Base-by-base conservation (phyloP, 306 rosid species). In the Gastrolobium villosum region DNA sequence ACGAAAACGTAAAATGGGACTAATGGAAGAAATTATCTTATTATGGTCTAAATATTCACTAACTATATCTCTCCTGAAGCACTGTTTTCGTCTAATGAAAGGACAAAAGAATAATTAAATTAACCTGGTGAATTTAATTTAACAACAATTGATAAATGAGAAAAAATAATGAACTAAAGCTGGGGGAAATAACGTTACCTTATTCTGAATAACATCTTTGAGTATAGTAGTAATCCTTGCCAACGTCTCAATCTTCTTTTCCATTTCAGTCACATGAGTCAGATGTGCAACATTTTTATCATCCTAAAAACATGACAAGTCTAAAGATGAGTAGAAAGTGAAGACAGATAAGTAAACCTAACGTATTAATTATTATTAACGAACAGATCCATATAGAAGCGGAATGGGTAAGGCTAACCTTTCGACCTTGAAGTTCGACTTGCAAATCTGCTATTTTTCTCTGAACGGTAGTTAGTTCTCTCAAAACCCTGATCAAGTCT, bases 361-460 rank as follows among this genome's bases (percentile, higher is more conserved):
- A 39, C 28, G 26, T 4, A 43, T 35, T 31, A 13, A 30, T 66
- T 66, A 26, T 55, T 43, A 64, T n/a, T n/a, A n/a, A 50, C 43
- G 10, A 67, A 67, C 26, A 80, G n/a, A 79, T 70, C 81, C 40
- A 76, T 35, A 31, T 6, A 11, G 59, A 74, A 74, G 34, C 0
- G 3, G 35, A 83, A 75, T 4, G 50, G 10, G 54, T 65, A 59
- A 48, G 72, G 26, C 75, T 37, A 2, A 93, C 98, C 90, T 95
- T 95, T 82, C 99, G 91, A 54, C 97, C 97, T 87, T 95, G 99
- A 83, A 95, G 99, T 81, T 95, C 98, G 15, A 93, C 99, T 87
- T 95, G 98, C 76, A 95, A 87, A 86, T 93, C 96, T 3, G 97
- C 96, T 30, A 93, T 95, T 88, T 93, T 93, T 78, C 93, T 90